A percentile compares a stretch with the other conserved stretches of the same genome.
Evolutionary conservation across 1,284 basidiomycete species (phyloP).

Genomic region (Ceratobasidium sp.): DNA sequence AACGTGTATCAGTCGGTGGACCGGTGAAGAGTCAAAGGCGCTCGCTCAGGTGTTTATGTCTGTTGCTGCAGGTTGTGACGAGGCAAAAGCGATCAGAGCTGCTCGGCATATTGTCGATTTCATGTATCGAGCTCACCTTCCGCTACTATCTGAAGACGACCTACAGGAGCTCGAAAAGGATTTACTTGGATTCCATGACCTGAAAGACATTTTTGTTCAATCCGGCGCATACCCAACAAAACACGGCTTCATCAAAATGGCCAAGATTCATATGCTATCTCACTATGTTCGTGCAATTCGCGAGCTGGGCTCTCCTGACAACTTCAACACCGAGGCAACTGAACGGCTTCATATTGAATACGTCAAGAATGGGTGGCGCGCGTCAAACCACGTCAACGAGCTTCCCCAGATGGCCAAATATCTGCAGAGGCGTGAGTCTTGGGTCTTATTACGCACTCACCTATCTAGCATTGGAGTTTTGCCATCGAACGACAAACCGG

Average conservation of each 20-base stretch:
- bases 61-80: neutral
- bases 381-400: neutral
- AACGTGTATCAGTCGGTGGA: constrained; percentile 25
- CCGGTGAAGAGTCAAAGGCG: constrained; percentile 43
- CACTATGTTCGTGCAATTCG: neutral
- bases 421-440: neutral
- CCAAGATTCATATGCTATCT: constrained; percentile 33
- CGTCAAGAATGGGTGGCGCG: neutral
- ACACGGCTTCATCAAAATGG: constrained; percentile 24
- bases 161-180: neutral
- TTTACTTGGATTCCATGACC: neutral
- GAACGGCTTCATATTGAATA: constrained; percentile 12
- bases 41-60: constrained; percentile 36
- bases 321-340: neutral
- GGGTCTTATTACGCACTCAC: neutral
- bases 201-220: neutral
- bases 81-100: constrained; percentile 38
- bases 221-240: no score
- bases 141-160: neutral
- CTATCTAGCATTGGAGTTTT: neutral
- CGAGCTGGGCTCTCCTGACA: neutral
- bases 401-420: neutral
- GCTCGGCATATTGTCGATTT: constrained; percentile 50
- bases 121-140: constrained; percentile 24
- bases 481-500: no score